Conservation (phyloP, 2,329 filamentous ascomycete species). For the Sclerotiophoma versabilis region DNA sequence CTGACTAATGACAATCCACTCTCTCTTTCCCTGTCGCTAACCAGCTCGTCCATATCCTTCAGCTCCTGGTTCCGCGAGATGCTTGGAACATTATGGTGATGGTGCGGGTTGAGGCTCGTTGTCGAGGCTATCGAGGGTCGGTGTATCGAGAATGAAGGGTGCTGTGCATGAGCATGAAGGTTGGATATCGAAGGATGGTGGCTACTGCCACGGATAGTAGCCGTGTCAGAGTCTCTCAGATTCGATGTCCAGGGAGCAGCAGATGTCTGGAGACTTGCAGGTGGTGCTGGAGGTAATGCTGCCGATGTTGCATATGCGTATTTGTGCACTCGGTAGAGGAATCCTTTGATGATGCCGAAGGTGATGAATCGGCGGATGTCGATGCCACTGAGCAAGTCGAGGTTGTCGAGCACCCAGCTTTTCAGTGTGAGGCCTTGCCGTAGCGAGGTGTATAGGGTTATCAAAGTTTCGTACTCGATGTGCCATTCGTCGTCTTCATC, state of each 20-base stretch:
- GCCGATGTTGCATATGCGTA: constrained; percentile 70
- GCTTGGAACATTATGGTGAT: constrained; percentile 14
- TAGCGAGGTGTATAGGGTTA: constrained; percentile 86
- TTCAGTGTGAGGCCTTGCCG: constrained; percentile 82
- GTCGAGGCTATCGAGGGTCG: constrained; percentile 29
- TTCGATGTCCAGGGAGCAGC: constrained; percentile 25
- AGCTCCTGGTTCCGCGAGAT: constrained; percentile 17
- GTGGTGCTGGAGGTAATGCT: constrained; percentile 34
- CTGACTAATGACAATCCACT: constrained; percentile 60
- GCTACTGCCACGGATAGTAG: constrained; percentile 25
- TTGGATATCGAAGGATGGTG: constrained; percentile 18
- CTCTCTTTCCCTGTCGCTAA: constrained; percentile 26
- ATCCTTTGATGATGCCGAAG: constrained; percentile 94
- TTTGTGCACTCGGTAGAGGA: constrained; percentile 91
- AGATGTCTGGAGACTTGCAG: constrained; percentile 33
- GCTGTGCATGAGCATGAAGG: constrained; percentile 15
- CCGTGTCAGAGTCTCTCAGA: constrained; percentile 28
- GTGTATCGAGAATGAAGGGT: constrained; percentile 28
- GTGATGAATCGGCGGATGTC: constrained; percentile 92
- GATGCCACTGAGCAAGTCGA: constrained; percentile 74
- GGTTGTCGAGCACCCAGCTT: constrained; percentile 83
- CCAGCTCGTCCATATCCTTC: constrained; percentile 21
- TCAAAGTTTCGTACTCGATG: constrained; percentile 58
- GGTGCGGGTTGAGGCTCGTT: constrained; percentile 15
- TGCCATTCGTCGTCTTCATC: constrained; percentile 25